Percentiles rank a stretch among this genome's conserved stretches.
Evolutionary conservation across 169 alveolate genomes (phyloP).

Genomic region (Eimeria necatrix): DNA sequence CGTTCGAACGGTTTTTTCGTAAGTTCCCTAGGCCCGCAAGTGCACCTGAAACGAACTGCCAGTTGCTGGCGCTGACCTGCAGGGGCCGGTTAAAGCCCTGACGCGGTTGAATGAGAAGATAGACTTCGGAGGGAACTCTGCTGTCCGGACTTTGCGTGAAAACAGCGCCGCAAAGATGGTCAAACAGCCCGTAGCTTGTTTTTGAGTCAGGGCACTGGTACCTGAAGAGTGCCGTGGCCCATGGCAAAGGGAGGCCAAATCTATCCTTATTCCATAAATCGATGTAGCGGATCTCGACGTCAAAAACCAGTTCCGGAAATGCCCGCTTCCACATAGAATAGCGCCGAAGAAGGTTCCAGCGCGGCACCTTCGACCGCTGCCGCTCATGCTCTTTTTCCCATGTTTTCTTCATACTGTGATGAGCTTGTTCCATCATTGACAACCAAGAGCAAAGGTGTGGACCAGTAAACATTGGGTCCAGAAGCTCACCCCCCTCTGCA

Average conservation of each 20-base stretch:
- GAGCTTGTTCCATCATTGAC: neutral
- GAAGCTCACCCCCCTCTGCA: slow-evolving; percentile 23
- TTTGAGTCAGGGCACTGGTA: neutral
- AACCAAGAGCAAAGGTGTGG: slow-evolving; percentile 57
- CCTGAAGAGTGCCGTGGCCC: slow-evolving; percentile 14
- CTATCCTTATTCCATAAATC: slow-evolving; percentile 51
- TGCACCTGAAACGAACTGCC: slow-evolving; percentile 18
- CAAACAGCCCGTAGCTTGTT: slow-evolving; percentile 24
- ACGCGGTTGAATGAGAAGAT: slow-evolving; percentile 36
- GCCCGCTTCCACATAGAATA: neutral
- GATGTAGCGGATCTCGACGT: neutral
- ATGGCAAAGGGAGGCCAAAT: slow-evolving; percentile 64
- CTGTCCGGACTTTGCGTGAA: slow-evolving; percentile 3
- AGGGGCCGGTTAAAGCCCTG: slow-evolving; percentile 45
- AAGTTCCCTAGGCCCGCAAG: neutral
- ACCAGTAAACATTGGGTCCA: slow-evolving; percentile 1
- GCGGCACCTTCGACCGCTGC: neutral
- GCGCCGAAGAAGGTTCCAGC: neutral
- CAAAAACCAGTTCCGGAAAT: slow-evolving; percentile 17
- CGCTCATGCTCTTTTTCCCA: slow-evolving; percentile 28
- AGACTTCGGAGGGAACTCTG: slow-evolving; percentile 9
- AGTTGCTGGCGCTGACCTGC: slow-evolving; percentile 6
- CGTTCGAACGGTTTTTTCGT: neutral
- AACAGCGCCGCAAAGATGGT: neutral
- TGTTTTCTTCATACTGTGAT: neutral